Base-by-base conservation (phyloP, 2,329 filamentous ascomycete species). In the Phyllosticta citrichinensis region DNA sequence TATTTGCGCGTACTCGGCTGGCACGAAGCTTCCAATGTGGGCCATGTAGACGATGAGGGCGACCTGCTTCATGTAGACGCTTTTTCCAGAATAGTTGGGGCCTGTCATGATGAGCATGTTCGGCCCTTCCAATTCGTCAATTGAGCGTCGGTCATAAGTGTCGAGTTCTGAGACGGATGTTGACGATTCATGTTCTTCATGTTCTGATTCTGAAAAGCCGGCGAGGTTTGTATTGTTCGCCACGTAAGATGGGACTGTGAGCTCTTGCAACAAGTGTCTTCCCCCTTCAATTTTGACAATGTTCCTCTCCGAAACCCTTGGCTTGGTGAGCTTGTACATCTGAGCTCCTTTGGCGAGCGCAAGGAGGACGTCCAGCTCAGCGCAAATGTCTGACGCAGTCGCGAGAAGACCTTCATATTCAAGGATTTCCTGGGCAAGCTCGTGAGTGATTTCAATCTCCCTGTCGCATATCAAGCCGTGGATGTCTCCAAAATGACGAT, bases 21-120 rank as follows among this genome's bases (percentile, higher is more conserved):
- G 93, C 1, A 99, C 89, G 70, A 89, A 97, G 71, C 91, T 79
- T 57, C 94, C 94, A 58, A 96, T 83, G 69, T 99, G 94, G 0
- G 94, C 90, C 73, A 99, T 82, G 70, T 94, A 97, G 14, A 96
- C 86, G 62, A 96, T 94, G 56, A 97, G 77, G 4, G 92, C 94
- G 33, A 90, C 84, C 71, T 99, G 93, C 73, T 96, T 99, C 70
- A 97, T 81, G 73, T 96, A 97, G 0, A 97, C 84, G 66, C 91
- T 97, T 73, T 99, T 99, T 0, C 94, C 94, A 0, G 94, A 97
- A 71, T 94, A 95, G 67, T 99, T 99, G 4, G 94, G 92, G 0
- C 94, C 94, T 0, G 94, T 97, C 67, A 99, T 74, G 5, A 97
- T 77, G 12, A 97, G 71, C 75, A 91, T 87, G 65, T 83, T 90